Conservation (phyloP, 2,329 filamentous ascomycete genomes). For the Ascochyta viciae-villosae region DNA sequence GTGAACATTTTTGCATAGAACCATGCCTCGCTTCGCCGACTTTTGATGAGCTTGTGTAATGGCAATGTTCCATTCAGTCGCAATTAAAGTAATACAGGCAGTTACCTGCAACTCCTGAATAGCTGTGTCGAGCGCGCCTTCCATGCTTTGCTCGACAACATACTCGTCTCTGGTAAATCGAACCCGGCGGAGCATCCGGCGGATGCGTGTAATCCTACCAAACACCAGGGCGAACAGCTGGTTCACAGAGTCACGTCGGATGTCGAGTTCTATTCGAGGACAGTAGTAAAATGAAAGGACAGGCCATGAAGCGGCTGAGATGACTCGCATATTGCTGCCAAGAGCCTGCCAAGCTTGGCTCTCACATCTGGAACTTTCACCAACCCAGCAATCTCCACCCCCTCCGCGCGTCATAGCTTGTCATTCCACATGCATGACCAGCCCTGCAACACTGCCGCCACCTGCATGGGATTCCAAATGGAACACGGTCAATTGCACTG, state of each 20-base stretch:
- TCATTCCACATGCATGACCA: not conserved
- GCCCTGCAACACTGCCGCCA: not conserved
- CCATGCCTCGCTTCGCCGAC: no score
- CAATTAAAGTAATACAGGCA: no score
- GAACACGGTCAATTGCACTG: not conserved
- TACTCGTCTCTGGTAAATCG: not conserved
- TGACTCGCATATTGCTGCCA: slow-evolving; percentile 10
- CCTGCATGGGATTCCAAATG: not conserved
- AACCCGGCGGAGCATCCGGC: not conserved
- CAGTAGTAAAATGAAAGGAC: slow-evolving; percentile 8
- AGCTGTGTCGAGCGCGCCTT: not conserved
- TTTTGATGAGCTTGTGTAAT: no score
- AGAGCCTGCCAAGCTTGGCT: slow-evolving; percentile 4
- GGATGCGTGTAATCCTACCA: not conserved
- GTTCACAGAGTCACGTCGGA: not conserved
- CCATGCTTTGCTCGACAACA: not conserved
- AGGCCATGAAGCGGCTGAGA: not conserved
- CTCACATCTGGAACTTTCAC: not conserved
- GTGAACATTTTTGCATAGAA: no score
- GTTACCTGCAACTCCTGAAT: no score
- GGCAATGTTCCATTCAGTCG: no score
- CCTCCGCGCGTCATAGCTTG: slow-evolving; percentile 7
- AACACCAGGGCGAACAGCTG: not conserved
- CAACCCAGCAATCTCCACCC: slow-evolving; percentile 12
- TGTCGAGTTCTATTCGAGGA: not conserved